Conservation (phyloP, 73 alveolate species). For the Halteria grandinella region DNA sequence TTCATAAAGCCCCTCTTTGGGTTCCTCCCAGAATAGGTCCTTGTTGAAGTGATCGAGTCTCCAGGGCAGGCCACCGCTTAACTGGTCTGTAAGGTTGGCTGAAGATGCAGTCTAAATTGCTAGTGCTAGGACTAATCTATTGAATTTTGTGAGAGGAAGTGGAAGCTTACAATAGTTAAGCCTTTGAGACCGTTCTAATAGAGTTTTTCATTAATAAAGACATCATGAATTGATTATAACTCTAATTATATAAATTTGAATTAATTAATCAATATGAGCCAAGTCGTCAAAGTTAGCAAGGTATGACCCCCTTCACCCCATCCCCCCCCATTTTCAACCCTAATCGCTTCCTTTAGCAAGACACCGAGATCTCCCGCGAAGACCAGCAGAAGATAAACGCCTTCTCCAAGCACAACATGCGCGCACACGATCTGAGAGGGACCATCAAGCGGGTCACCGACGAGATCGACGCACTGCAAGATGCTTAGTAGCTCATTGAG, state of each 20-base stretch:
- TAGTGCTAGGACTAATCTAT: too few relatives aligned
- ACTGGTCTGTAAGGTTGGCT: too few relatives aligned
- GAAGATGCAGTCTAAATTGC: too few relatives aligned
- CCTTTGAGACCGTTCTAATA: background rate
- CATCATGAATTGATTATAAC: too few relatives aligned
- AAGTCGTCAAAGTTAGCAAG: background rate
- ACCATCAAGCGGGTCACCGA: constrained; percentile 61
- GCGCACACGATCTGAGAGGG: constrained; percentile 45
- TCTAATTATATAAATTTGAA: constrained; percentile 18
- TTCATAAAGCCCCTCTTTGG: constrained; percentile 49
- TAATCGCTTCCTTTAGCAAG: constrained; percentile 5
- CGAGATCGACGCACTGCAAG: constrained; percentile 72
- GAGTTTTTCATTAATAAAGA: too few relatives aligned
- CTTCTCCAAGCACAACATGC: constrained; percentile 65
- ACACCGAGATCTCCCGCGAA: constrained; percentile 65
- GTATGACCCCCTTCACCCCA: background rate
- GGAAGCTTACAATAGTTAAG: background rate
- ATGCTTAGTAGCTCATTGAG: constrained; percentile 67
- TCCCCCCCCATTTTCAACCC: background rate
- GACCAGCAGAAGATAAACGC: constrained; percentile 68
- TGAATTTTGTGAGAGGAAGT: too few relatives aligned
- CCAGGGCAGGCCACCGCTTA: too few relatives aligned
- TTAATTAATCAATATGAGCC: constrained; percentile 49
- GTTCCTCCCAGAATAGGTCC: constrained; percentile 56
- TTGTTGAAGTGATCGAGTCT: constrained; percentile 35